These are phyloP conservation scores for Grigorovia jiainica DNA, from an alignment of 805 yeast species.

Conservation along the genomic window DNA sequence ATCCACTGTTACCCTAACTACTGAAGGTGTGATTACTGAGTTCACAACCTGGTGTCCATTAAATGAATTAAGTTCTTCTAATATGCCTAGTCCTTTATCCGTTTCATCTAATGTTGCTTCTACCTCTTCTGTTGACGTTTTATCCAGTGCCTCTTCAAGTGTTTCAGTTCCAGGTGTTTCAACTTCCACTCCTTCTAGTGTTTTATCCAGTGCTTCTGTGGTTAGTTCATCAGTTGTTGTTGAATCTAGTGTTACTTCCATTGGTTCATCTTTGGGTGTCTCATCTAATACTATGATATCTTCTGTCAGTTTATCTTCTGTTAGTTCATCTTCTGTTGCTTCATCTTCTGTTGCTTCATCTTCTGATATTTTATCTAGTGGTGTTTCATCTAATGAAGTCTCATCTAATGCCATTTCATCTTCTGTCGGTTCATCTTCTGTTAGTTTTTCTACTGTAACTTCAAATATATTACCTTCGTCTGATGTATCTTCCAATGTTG, in stretches of 20 bases:
- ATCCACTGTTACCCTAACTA: constrained; percentile 15
- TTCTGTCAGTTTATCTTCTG: too few relatives aligned
- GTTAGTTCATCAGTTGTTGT: too few relatives aligned
- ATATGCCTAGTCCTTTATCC: not conserved
- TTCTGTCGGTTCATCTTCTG: not conserved
- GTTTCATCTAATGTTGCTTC: constrained; percentile 16
- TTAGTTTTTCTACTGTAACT: constrained; percentile 8
- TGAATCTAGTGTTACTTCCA: not conserved
- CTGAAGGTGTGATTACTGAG: constrained; percentile 18
- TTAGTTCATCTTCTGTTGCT: not conserved
- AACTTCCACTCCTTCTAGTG: not conserved
- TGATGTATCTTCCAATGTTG: not conserved
- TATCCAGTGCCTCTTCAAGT: not conserved
- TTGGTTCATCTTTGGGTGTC: not conserved
- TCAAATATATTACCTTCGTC: constrained; percentile 5
- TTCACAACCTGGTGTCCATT: constrained; percentile 34
- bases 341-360: not conserved
- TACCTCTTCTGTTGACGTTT: constrained; percentile 18
- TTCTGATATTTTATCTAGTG: not conserved
- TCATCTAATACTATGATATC: not conserved
- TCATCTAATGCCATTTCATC: not conserved
- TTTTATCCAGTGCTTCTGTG: not conserved
- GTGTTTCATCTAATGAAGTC: not conserved
- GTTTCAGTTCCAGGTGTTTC: not conserved
- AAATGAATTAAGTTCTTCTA: constrained; percentile 2